Evolutionary conservation across 1,284 basidiomycete species (phyloP).

Genomic region (Cutaneotrichosporon sp.): DNA sequence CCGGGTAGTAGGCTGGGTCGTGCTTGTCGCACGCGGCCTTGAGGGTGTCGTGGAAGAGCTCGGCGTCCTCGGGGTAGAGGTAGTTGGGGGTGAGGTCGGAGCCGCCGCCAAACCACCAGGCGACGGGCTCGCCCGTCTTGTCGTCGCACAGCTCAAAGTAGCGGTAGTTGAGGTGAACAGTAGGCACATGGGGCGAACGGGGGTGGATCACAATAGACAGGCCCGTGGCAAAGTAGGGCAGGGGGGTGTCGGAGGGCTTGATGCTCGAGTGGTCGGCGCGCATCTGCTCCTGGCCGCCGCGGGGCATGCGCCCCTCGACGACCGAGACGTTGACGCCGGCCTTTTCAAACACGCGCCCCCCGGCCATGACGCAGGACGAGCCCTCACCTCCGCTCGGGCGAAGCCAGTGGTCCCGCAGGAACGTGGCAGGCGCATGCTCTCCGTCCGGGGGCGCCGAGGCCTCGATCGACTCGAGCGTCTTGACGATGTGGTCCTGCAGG

Average conservation of each 20-base stretch:
- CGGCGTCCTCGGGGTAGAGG: slow-evolving; percentile 81
- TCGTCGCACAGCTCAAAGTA: slow-evolving; percentile 88
- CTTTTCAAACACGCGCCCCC: slow-evolving; percentile 81
- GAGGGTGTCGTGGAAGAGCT: slow-evolving; percentile 81
- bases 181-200: slow-evolving; percentile 84
- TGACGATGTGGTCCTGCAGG: slow-evolving; percentile 82
- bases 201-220: slow-evolving; percentile 93
- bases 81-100: slow-evolving; percentile 94
- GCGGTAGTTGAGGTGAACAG: slow-evolving; percentile 96
- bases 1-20: slow-evolving; percentile 68
- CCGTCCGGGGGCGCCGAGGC: slow-evolving; percentile 56
- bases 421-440: slow-evolving; percentile 56
- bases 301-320: slow-evolving; percentile 85
- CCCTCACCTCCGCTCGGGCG: slow-evolving; percentile 79
- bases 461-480: slow-evolving; percentile 77
- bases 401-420: slow-evolving; percentile 86
- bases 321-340: slow-evolving; percentile 95
- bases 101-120: slow-evolving; percentile 99
- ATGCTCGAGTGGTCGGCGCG: slow-evolving; percentile 77
- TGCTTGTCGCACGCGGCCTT: slow-evolving; percentile 76
- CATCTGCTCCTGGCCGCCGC: slow-evolving; percentile 90
- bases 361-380: slow-evolving; percentile 81
- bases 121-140: slow-evolving; percentile 59
- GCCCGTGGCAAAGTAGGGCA: slow-evolving; percentile 94
- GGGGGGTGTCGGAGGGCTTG: slow-evolving; percentile 62